phyloP scores from a whole-genome alignment of 371 early-diverging fungal species.

The Lichtheimia corymbifera region DNA sequence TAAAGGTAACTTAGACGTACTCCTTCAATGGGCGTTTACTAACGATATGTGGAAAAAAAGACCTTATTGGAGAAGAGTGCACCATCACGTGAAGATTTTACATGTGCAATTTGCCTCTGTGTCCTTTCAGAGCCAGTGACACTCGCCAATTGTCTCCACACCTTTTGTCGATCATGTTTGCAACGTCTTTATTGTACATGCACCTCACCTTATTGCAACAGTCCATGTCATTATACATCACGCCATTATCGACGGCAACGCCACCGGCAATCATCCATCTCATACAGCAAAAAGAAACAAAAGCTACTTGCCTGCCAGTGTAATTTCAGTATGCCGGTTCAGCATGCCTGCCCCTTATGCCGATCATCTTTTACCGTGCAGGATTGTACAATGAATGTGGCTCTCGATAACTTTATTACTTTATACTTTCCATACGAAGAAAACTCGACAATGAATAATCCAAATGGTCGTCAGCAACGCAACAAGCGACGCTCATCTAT shows the following conservation, averaged over 20 bases:
- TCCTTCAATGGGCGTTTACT: too few relatives aligned
- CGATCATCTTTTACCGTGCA: constrained; percentile 10
- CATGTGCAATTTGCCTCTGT: constrained; percentile 17
- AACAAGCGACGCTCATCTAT: constrained; percentile 2
- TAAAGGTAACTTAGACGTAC: background rate
- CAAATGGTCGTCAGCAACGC: background rate
- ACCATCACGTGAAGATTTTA: constrained; percentile 14
- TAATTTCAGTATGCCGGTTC: background rate
- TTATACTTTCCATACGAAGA: constrained; percentile 13
- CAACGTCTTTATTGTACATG: constrained; percentile 9
- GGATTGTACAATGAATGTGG: constrained; percentile 11
- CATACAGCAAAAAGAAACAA: constrained; percentile 6
- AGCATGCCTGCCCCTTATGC: constrained; percentile 14
- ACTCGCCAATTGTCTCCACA: constrained; percentile 12
- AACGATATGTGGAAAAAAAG: background rate
- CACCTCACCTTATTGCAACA: constrained; percentile 1
- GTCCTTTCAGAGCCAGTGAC: constrained; percentile 15
- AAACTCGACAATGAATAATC: background rate
- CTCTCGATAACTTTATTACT: constrained; percentile 12
- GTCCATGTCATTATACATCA: constrained; percentile 7
- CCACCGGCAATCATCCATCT: background rate
- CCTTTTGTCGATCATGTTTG: constrained; percentile 16
- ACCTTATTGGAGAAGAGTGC: constrained; percentile 10
- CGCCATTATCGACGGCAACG: constrained; percentile 2
- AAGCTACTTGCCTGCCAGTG: constrained; percentile 8